Base-by-base conservation (phyloP, 768 basidiomycete genomes). In the Tylopilus plumbeoviolaceoides region DNA sequence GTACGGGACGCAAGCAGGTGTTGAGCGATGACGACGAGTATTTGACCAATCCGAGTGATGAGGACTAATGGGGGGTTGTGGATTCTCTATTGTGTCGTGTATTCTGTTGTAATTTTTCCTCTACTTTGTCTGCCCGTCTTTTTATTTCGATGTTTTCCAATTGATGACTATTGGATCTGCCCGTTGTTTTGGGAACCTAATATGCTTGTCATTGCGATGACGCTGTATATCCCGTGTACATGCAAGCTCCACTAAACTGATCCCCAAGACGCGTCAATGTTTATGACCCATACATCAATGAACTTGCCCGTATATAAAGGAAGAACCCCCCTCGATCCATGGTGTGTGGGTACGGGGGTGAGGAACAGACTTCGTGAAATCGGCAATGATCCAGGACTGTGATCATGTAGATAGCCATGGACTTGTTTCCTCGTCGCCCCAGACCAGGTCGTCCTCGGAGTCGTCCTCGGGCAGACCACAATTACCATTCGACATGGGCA, bases 31-130 rank as follows among this genome's bases (percentile, higher is more conserved):
- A 67, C 44, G 78, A 80, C 21, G 78, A 80, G 65, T 84, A 84
- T 64, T 71, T 89, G 63, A 87, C 87, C 51, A 66, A 64, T 20
- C 84, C 83, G 25, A 87, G 84, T 57, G 89, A 90, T 51, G 87
- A 89, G 21, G 88, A 90, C 20, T 76, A 65, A 68, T 68, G 14
- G 40, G 41, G n/a, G 7, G 23, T 20, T 25, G 33, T 38, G 43
- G 10, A 17, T 20, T 18, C 21, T 23, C 11, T 20, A n/a, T 20
- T 28, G 21, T 36, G 55, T 53, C 41, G 50, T 60, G 61, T 63
- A 62, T 48, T 31, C 30, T 23, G 39, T 28, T 62, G 58, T 62
- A 60, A 38, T 48, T 42, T 47, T 43, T 39, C 12, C 25, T 28
- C 27, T 44, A 9, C 18, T 23, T 41, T 25, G 33, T 43, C 38